Base-by-base conservation (phyloP, 2,329 filamentous ascomycete species). In the Nannizziopsis arthrosporioides region DNA sequence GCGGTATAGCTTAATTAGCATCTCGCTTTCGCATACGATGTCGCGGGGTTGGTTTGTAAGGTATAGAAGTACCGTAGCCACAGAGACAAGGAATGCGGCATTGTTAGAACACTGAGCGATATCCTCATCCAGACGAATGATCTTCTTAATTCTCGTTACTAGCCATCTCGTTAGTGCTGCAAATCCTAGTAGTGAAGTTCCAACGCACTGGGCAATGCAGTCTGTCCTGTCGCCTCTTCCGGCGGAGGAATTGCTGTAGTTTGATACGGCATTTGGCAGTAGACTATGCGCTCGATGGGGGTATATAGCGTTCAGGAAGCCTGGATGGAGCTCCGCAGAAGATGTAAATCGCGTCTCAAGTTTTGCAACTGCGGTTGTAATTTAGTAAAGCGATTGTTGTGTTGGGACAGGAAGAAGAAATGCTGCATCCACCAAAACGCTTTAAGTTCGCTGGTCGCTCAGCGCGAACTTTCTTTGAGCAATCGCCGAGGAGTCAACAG, bases 141-240 rank as follows among this genome's bases (percentile, higher is more conserved):
- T 94, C 70, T 94, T 94, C 70, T 95, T 95, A 51, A 98, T 86
- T 59, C 92, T 80, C 14, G 92, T 85, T 48, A 96, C 92, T 96
- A 59, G 36, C 14, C 14, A 45, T 19, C 4, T 22, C 5, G 4
- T 38, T 41, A 51, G 49, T 32, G n/a, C 19, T 43, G 11, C 15
- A 30, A 39, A 49, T 11, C 18, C 15, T 15, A 15, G 39, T n/a
- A 34, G 34, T 14, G 38, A 38, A 18, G 10, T 10, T 36, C 12
- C 6, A 42, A 73, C 84, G 68, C 73, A 94, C 90, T 73, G 7
- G 90, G 90, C 30, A 96, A 77, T 56, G 86, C 83, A 17, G 85
- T 84, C 55, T 87, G 82, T 56, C 90, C 90, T 2, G 85, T 93
- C 40, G 85, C 78, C 67, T 94, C 87, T 63, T 85, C 82, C 11